These are phyloP conservation scores for Sistotremastrum suecicum DNA, from an alignment of 768 basidiomycete species.

Conservation along the genomic window DNA sequence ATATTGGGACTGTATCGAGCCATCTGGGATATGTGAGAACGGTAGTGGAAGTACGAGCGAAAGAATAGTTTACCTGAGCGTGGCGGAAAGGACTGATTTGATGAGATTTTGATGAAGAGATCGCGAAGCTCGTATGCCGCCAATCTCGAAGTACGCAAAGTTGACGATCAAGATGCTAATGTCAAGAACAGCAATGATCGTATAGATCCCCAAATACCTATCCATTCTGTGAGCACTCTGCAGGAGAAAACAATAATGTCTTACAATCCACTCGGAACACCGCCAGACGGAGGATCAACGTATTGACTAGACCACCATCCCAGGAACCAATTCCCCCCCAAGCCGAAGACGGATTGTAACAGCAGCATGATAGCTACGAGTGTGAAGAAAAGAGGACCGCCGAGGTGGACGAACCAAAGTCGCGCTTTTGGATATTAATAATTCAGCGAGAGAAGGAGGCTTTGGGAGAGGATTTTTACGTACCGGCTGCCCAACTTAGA, in stretches of 20 bases:
- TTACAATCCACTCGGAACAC: slow-evolving; percentile 2
- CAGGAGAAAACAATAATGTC: no score
- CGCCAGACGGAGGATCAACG: neutral
- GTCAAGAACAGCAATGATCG: no score
- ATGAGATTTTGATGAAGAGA: slow-evolving; percentile 4
- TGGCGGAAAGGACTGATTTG: slow-evolving; percentile 1
- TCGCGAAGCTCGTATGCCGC: slow-evolving; percentile 4
- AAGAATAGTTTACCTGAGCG: slow-evolving; percentile 6
- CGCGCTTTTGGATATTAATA: neutral
- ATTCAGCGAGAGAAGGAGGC: neutral
- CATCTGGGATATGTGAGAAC: slow-evolving; percentile 1
- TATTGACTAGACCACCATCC: slow-evolving; percentile 4
- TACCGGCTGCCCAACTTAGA: slow-evolving; percentile 27
- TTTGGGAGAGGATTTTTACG: neutral
- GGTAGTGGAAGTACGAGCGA: neutral
- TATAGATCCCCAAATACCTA: no score
- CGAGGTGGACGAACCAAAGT: slow-evolving; percentile 3
- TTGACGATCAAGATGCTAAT: neutral
- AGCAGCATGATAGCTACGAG: neutral
- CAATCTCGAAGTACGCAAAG: slow-evolving; percentile 2
- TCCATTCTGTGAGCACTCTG: no score
- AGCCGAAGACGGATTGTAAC: neutral
- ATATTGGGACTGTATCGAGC: slow-evolving; percentile 11
- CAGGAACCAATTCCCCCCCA: slow-evolving; percentile 1
- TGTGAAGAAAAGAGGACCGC: slow-evolving; percentile 7